Percentiles rank a stretch among this genome's conserved stretches.
Conservation (phyloP, 1,284 basidiomycete genomes). For the Heterobasidion occidentale region DNA sequence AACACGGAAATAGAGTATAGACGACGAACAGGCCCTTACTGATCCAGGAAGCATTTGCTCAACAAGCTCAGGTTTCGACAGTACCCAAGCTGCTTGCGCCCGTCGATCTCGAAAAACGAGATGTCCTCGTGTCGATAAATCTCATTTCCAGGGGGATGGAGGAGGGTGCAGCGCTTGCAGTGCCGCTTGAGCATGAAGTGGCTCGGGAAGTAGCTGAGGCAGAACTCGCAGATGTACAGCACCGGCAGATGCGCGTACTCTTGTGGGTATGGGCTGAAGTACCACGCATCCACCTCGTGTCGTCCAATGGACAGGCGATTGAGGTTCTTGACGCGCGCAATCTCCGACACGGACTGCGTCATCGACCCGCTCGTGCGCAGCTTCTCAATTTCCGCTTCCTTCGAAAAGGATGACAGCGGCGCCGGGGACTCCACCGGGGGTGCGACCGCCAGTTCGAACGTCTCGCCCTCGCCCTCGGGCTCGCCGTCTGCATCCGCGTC, state of each 20-base stretch:
- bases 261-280: conserved; percentile 97
- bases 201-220: conserved; percentile 85
- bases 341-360: conserved; percentile 97
- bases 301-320: conserved; percentile 95
- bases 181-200: conserved; percentile 87
- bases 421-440: conserved; percentile 33
- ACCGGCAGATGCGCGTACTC: conserved; percentile 95
- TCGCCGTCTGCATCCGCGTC: conserved; percentile 51
- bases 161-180: conserved; percentile 83
- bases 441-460: conserved; percentile 30
- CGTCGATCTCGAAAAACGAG: conserved; percentile 98
- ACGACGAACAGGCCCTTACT: conserved; percentile 37
- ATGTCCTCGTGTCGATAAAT: conserved; percentile 97
- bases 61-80: conserved; percentile 96
- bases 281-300: conserved; percentile 98
- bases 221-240: conserved; percentile 98
- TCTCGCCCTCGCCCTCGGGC: conserved; percentile 37
- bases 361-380: conserved; percentile 96
- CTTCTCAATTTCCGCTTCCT: conserved; percentile 98
- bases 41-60: conserved; percentile 98
- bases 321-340: conserved; percentile 97
- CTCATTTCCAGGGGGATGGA: conserved; percentile 98
- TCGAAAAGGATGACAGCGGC: conserved; percentile 64
- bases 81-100: conserved; percentile 92
- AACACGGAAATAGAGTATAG: background rate